Evolutionary conservation across 805 yeast species (phyloP), one percentile per base, ranked within the genome.

Genomic region (Kuraishia capsulata): DNA sequence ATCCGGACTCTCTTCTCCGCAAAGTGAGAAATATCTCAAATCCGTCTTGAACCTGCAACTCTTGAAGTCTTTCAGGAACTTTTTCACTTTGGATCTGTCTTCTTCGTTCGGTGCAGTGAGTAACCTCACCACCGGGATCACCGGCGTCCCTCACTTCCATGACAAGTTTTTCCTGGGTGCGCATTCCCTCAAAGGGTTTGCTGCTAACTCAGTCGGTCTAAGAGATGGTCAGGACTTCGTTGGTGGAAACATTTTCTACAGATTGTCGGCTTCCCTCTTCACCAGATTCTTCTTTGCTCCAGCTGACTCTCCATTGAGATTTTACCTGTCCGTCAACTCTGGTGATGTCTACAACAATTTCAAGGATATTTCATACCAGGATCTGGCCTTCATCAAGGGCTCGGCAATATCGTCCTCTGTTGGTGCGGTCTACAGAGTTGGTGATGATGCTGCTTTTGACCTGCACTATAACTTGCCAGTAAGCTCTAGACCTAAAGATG

Each of bases 101-200:
- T 49, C 67, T 4, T 70, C 69, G 33, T 61, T 72, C 30, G 96
- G 95, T 4, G 64, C 67, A 39, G 62, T 85, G 21, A 59, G 64
- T 41, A 63, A 73, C 39, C 52, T 69, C 16, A n/a, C 46, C 49
- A 3, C 42, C 50, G 43, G 39, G 41, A 18, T 45, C 61, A 39
- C 46, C 5, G 42, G 42, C 14, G 50, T 57, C 4, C 59, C 84
- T 2, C 89, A 83, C 50, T 52, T 80, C 23, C 71, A 80, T 52
- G 98, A 90, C 56, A 71, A 84, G 45, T 90, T 89, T 54, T 85
- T 79, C 51, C 65, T 84, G 33, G 95, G 96, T 14, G 96, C 96
- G 0, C 73, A 78, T 11, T 81, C 80, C 39, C 75, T 87, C 21
- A 66, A 82, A 41, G 87, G 89, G 1, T 85, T 82, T 51, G 66